Evolutionary conservation across 805 yeast species (phyloP).

Genomic region (Saturnispora bothae): DNA sequence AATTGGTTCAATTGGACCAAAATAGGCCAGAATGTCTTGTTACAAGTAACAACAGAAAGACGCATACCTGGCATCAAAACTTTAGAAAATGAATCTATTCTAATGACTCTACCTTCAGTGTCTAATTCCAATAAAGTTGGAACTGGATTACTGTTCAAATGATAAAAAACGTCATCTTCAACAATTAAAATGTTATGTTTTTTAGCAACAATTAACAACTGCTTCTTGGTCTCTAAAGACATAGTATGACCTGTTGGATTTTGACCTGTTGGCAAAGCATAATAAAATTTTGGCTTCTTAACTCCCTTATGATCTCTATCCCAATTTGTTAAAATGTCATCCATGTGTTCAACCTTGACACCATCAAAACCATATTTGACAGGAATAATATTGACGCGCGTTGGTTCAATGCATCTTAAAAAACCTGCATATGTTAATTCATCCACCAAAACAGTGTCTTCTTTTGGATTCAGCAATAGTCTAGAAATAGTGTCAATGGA

Average conservation of each 20-base stretch:
- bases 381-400: conserved; percentile 59
- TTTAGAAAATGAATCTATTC: conserved; percentile 73
- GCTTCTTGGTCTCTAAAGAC: conserved; percentile 43
- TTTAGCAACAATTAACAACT: conserved; percentile 49
- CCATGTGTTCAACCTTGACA: conserved; percentile 62
- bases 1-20: conserved; percentile 54
- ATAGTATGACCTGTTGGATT: conserved; percentile 78
- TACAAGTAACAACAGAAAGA: conserved; percentile 65
- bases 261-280: conserved; percentile 73
- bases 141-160: conserved; percentile 44
- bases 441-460: conserved; percentile 70
- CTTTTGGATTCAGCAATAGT: conserved; percentile 61
- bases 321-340: conserved; percentile 57
- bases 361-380: conserved; percentile 65
- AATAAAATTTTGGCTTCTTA: conserved; percentile 46
- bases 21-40: conserved; percentile 41
- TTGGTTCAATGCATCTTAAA: conserved; percentile 67
- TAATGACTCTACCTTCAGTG: conserved; percentile 66
- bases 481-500: conserved; percentile 78
- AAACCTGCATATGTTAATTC: conserved; percentile 79
- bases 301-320: conserved; percentile 30
- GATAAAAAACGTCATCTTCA: conserved; percentile 86
- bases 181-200: conserved; percentile 61
- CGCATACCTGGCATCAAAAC: conserved; percentile 74
- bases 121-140: conserved; percentile 62